Conservation (phyloP, 2,329 filamentous ascomycete species). For the Aureobasidium namibiae region DNA sequence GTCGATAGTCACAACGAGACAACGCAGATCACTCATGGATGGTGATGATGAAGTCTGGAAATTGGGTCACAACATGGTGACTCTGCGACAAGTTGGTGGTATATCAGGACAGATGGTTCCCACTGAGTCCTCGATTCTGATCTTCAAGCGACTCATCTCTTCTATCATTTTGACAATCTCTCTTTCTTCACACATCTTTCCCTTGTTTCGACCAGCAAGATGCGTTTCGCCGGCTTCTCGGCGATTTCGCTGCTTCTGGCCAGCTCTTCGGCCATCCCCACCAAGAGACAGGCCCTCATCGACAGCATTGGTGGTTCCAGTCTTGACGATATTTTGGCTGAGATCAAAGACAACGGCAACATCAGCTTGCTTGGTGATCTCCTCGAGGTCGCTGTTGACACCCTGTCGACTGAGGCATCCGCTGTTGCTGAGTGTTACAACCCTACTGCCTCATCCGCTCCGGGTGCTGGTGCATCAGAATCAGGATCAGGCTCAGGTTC, state of each 20-base stretch:
- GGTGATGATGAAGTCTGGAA: background rate
- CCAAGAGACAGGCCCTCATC: slow-evolving; percentile 9
- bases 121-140: background rate
- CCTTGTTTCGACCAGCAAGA: background rate
- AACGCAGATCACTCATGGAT: background rate
- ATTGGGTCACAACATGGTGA: background rate
- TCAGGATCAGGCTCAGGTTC: background rate
- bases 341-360: slow-evolving; percentile 5
- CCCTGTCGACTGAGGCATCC: background rate
- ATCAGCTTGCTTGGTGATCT: slow-evolving; percentile 6
- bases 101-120: background rate
- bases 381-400: background rate
- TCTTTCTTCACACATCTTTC: background rate
- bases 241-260: slow-evolving; percentile 6
- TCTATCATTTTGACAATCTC: background rate
- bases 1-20: slow-evolving; percentile 11
- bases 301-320: slow-evolving; percentile 1
- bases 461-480: background rate
- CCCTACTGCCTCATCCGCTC: background rate
- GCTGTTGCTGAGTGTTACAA: slow-evolving; percentile 5
- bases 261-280: slow-evolving; percentile 4
- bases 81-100: background rate
- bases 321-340: slow-evolving; percentile 1
- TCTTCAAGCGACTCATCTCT: background rate
- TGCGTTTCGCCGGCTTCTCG: slow-evolving; percentile 6